Evolutionary conservation across 208 protist genomes (phyloP).

Genomic region (Acanthamoeba rhysodes): DNA sequence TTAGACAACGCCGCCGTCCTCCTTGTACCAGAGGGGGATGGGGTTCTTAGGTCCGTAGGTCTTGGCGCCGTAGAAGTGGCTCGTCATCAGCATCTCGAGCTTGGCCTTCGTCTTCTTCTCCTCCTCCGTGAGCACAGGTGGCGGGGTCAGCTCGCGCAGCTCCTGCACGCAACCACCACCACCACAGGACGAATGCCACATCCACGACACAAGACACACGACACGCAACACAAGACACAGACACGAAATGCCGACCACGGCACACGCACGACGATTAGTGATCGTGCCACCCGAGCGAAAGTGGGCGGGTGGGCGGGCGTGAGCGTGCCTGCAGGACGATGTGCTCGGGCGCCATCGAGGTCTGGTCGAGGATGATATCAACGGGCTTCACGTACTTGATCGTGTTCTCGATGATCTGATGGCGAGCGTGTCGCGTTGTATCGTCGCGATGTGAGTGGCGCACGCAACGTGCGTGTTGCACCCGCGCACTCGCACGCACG

Average conservation of each 20-base stretch:
- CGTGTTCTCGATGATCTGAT: conserved; percentile 35
- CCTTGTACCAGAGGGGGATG: conserved; percentile 64
- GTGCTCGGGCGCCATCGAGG: conserved; percentile 20
- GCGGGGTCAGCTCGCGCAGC: conserved; percentile 16
- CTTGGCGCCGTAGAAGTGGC: conserved; percentile 35
- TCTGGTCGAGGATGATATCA: background rate
- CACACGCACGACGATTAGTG: background rate
- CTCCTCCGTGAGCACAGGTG: conserved; percentile 14
- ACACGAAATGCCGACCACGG: background rate
- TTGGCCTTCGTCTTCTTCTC: conserved; percentile 37
- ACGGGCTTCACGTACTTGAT: conserved; percentile 60
- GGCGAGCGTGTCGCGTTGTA: background rate
- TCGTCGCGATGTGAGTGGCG: background rate
- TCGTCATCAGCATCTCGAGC: background rate
- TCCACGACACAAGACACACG: background rate
- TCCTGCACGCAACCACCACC: background rate
- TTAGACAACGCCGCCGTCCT: conserved; percentile 45
- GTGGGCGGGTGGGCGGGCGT: background rate
- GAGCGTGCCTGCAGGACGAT: background rate
- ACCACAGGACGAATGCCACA: background rate
- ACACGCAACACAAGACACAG: background rate
- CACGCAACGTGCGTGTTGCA: background rate
- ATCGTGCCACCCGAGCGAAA: background rate
- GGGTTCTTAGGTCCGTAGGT: conserved; percentile 25
- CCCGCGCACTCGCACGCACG: background rate